Evolutionary conservation across 345 rosid species (phyloP), one percentile per base, ranked within the genome.

Genomic region (Aegle marmelos): DNA sequence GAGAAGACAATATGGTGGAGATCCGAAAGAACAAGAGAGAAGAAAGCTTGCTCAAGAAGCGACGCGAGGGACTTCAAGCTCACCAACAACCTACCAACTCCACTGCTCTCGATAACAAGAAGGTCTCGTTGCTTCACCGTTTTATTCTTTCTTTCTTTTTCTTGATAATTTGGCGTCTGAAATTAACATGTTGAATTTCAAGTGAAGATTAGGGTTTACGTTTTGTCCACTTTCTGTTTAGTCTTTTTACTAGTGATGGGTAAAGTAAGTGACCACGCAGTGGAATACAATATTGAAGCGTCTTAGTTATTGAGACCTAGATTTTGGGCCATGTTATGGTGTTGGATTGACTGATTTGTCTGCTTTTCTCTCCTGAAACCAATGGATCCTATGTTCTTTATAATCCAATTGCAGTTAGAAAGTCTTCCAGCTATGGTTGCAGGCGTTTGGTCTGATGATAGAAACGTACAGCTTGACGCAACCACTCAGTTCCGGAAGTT

Each of bases 1-100:
- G 97, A 70, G 97, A 93, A 78, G 94, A 93, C 78, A 89, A 90
- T 61, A 89, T 91, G 95, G 95, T 93, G 57, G 95, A 93, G 93
- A 93, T 91, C 88, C 86, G 95, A 76, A 93, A 93, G 90, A 93
- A 86, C 50, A 88, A 88, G 62, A 81, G 97, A 66, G 95, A 93
- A 70, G 97, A 93, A 77, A 91, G 86, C 82, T 80, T 93, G 13
- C 91, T 84, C 82, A 93, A 93, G 87, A 93, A 91, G 84, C 84
- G 95, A 24, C 94, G 95, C 28, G 94, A 93, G 45, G 93, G 89
- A 10, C 70, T 89, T 31, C 82, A 82, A 68, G 28, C 89, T 22
- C 83, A 37, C 33, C 80, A 70, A 2, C 84, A 0, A 68, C 86
- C 84, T 60, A 45, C 83, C 50, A 78, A 84, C 56, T 56, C 88